These are phyloP conservation scores for Zelopaecilomyces penicillatus DNA, from an alignment of 2,329 filamentous ascomycete genomes.

Conservation along the genomic window DNA sequence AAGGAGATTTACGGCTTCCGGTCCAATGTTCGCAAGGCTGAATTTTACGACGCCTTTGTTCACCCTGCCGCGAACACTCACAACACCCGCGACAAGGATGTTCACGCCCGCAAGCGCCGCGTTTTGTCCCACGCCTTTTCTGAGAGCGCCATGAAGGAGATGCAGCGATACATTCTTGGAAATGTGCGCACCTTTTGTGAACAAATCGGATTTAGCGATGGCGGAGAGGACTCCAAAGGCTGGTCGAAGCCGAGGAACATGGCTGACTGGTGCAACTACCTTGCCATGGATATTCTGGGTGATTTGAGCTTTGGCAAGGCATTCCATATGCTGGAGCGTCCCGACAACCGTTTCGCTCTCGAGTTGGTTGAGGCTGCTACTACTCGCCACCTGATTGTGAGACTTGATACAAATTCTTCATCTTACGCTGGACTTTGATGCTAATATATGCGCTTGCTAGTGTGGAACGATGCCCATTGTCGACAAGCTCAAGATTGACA, in stretches of 20 bases:
- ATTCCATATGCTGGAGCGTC: slow-evolving; percentile 51
- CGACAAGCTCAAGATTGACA: slow-evolving; percentile 57
- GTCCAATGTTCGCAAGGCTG: slow-evolving; percentile 56
- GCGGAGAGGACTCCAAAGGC: slow-evolving; percentile 39
- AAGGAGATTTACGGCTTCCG: slow-evolving; percentile 59
- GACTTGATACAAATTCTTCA: slow-evolving; percentile 13
- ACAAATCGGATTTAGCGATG: slow-evolving; percentile 37
- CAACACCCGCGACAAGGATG: slow-evolving; percentile 59
- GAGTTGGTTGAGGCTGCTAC: slow-evolving; percentile 60
- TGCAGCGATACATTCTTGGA: slow-evolving; percentile 58
- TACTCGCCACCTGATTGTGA: slow-evolving; percentile 59
- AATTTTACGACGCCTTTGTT: slow-evolving; percentile 67
- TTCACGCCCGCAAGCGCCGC: slow-evolving; percentile 62
- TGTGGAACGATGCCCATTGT: slow-evolving; percentile 65
- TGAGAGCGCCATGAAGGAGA: slow-evolving; percentile 55
- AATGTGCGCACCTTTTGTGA: slow-evolving; percentile 61
- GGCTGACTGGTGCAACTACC: slow-evolving; percentile 54
- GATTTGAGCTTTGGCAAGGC: slow-evolving; percentile 54
- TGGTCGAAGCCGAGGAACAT: slow-evolving; percentile 55
- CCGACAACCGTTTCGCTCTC: slow-evolving; percentile 57
- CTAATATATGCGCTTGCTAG: slow-evolving; percentile 24
- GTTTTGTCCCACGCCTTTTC: slow-evolving; percentile 67
- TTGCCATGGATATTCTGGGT: slow-evolving; percentile 55
- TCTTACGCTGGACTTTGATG: too few species aligned
- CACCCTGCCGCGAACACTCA: slow-evolving; percentile 66